Percentiles rank a stretch among this genome's conserved stretches.
Evolutionary conservation across 768 basidiomycete species (phyloP).

Genomic region (Pisolithus marmoratus): DNA sequence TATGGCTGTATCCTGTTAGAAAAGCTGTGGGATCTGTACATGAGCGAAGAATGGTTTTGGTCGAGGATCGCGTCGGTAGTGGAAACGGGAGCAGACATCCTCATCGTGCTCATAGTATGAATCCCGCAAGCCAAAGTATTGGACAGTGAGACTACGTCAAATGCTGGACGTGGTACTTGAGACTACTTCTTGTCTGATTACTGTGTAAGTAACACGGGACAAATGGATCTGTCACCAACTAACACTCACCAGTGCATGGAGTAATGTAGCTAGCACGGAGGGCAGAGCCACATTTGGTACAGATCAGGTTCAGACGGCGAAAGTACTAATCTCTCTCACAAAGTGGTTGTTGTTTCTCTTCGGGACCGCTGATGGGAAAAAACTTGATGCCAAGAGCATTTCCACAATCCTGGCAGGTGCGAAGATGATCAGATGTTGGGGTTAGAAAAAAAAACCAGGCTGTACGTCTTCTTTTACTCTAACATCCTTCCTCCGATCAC

Average conservation of each 20-base stretch:
- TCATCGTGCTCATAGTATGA: constrained; percentile 99
- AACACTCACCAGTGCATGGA: constrained; percentile 85
- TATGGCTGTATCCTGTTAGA: constrained; percentile 68
- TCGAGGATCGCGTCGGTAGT: constrained; percentile 97
- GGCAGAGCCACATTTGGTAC: constrained; percentile 92
- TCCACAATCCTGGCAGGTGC: constrained; percentile 73
- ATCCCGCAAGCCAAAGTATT: constrained; percentile 94
- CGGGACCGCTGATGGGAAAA: constrained; percentile 93
- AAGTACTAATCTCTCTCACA: constrained; percentile 99
- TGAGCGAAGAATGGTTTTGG: constrained; percentile 44
- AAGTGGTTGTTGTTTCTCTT: constrained; percentile 86
- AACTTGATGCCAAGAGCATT: constrained; percentile 96
- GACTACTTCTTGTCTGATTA: constrained; percentile 87
- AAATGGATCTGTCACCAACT: background rate
- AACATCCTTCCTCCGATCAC: background rate
- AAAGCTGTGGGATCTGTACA: background rate
- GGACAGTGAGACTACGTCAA: constrained; percentile 98
- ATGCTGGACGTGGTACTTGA: constrained; percentile 98
- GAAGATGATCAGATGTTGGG: background rate
- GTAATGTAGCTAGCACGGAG: constrained; percentile 98
- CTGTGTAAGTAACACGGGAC: constrained; percentile 10
- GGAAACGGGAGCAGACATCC: constrained; percentile 98
- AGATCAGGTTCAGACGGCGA: constrained; percentile 90
- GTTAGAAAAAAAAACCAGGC: constrained; percentile 22
- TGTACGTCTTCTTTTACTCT: constrained; percentile 33